phyloP scores from a whole-genome alignment of 2,329 filamentous ascomycete genomes.

The Aspergillus fijiensis region DNA sequence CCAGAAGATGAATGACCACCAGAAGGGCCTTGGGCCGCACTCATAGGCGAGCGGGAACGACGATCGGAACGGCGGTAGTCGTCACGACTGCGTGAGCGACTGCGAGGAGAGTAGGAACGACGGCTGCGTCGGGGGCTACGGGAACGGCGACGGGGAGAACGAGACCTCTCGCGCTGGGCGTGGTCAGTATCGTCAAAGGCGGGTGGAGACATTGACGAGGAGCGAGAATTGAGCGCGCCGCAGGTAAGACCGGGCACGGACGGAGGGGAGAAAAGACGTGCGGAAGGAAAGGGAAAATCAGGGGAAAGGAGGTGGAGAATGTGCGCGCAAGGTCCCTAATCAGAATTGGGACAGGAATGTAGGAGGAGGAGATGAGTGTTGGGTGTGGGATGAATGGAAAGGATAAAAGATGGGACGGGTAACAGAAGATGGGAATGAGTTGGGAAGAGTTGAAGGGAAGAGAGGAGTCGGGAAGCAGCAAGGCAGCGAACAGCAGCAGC shows the following conservation, averaged over 20 bases:
- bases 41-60: constrained; percentile 85
- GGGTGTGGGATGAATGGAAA: neutral
- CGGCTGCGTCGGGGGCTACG: constrained; percentile 76
- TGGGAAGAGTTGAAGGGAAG: neutral
- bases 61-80: constrained; percentile 72
- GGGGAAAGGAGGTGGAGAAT: constrained; percentile 10
- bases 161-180: constrained; percentile 73
- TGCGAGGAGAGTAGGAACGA: constrained; percentile 76
- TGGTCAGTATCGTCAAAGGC: constrained; percentile 37
- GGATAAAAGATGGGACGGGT: neutral
- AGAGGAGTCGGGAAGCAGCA: neutral
- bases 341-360: neutral
- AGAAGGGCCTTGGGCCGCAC: constrained; percentile 64
- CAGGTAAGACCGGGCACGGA: constrained; percentile 3
- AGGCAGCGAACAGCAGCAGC: neutral
- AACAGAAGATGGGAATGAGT: too few species aligned
- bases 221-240: constrained; percentile 6
- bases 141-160: constrained; percentile 67
- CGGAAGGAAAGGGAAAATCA: neutral
- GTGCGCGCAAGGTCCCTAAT: constrained; percentile 8
- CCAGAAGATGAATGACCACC: constrained; percentile 68
- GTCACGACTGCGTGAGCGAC: constrained; percentile 75
- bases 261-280: constrained; percentile 1
- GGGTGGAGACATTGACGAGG: constrained; percentile 26
- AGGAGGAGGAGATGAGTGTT: neutral